Base-by-base conservation (phyloP, 2,329 filamentous ascomycete genomes). In the Phialocephala sp. region DNA sequence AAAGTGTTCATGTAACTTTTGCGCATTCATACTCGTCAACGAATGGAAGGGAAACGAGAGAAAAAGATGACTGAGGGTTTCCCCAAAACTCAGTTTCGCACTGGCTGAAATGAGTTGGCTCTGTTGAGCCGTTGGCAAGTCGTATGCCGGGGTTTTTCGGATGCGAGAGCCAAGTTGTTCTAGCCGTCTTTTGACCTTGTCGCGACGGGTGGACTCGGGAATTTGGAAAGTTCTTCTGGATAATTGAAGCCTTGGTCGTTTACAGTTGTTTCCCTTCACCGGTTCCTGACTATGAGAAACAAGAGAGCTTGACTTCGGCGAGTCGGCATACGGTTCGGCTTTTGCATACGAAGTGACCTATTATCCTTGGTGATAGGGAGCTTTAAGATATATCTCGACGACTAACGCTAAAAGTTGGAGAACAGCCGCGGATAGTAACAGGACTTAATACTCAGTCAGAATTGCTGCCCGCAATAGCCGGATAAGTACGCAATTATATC, bases 251-350 rank as follows among this genome's bases (percentile, higher is more conserved):
- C 50, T 54, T 54, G n/a, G 50, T 32, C 27, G 50, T 5, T 54
- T 18, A 11, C n/a, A 14, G 22, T 22, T 50, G n/a, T 50, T 41
- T 50, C 43, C 22, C 45, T 22, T 50, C n/a, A 22, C 11, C 8
- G 9, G 45, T 50, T 24, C n/a, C 20, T 50, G n/a, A 22, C n/a
- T 20, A 3, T 18, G 2, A 50, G 45, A 50, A 50, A 50, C 45
- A 50, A 24, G n/a, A 50, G 45, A 22, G n/a, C 45, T n/a, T n/a
- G 45, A 50, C 45, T 50, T 50, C n/a, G n/a, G n/a, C 18, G n/a
- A 22, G n/a, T 50, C 45, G n/a, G 45, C 20, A 24, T 41, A 14
- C 9, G 4, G n/a, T 50, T 22, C 22, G n/a, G 9, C n/a, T 50
- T 50, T 50, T 24, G n/a, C n/a, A 22, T 20, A 22, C 6, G 45